phyloP scores from a whole-genome alignment of 768 basidiomycete genomes.

The Mycena amicta region DNA sequence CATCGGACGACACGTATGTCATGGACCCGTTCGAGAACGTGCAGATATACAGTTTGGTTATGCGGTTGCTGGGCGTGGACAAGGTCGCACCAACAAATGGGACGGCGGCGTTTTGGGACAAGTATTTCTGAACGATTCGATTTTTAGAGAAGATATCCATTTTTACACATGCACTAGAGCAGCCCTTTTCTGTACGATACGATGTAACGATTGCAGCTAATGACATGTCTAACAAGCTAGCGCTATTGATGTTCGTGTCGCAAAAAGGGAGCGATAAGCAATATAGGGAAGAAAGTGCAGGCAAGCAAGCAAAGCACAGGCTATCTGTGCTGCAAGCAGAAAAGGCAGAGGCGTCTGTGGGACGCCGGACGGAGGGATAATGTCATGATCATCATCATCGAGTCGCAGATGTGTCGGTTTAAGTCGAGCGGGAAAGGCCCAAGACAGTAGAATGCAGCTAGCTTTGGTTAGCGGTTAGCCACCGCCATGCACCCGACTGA shows the following conservation, averaged over 20 bases:
- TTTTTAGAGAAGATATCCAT: no score
- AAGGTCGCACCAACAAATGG: slow-evolving; percentile 71
- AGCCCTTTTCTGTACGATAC: neutral
- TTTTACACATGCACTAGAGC: neutral
- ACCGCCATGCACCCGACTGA: neutral
- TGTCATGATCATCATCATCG: neutral
- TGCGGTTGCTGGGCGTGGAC: slow-evolving; percentile 69
- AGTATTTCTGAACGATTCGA: slow-evolving; percentile 51
- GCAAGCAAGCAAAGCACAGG: neutral
- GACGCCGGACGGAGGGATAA: neutral
- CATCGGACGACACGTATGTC: slow-evolving; percentile 63
- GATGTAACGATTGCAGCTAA: neutral
- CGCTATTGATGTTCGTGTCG: neutral
- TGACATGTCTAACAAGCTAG: neutral
- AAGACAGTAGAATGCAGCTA: neutral
- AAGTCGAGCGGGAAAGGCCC: neutral
- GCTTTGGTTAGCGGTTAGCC: no score
- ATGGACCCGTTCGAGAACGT: slow-evolving; percentile 87
- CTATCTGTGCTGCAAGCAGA: neutral
- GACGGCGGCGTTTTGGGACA: slow-evolving; percentile 82
- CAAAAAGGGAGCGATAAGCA: neutral
- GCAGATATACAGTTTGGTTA: slow-evolving; percentile 82
- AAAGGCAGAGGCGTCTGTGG: neutral
- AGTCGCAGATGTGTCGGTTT: neutral
- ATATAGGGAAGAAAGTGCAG: neutral